Evolutionary conservation across 768 basidiomycete genomes (phyloP).

Genomic region (Omphalotus guepiniiformis): DNA sequence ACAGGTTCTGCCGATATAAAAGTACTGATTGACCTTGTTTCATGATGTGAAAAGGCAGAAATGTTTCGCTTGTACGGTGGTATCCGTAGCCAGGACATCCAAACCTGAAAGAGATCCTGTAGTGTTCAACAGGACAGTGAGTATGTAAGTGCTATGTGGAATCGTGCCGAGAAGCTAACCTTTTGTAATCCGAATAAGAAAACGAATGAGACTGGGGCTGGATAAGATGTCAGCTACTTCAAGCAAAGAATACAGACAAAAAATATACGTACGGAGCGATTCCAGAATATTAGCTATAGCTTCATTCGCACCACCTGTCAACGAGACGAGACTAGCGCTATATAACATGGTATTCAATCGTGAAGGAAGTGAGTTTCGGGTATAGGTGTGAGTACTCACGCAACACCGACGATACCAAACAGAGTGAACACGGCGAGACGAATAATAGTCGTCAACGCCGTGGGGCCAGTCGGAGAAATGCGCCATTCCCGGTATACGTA

Average conservation of each 20-base stretch:
- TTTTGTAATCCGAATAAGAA: constrained; percentile 12
- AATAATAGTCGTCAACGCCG: constrained; percentile 3
- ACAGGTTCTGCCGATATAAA: too few species aligned
- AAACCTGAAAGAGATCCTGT: constrained; percentile 6
- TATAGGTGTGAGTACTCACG: constrained; percentile 1
- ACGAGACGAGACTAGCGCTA: constrained; percentile 1
- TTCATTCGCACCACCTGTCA: neutral
- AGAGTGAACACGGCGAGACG: constrained; percentile 7
- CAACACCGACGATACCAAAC: constrained; percentile 7
- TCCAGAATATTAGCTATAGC: constrained; percentile 2
- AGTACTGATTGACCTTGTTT: too few species aligned
- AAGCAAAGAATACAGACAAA: neutral
- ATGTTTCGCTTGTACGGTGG: too few species aligned
- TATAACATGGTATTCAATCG: neutral
- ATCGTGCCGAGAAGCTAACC: neutral
- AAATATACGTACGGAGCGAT: constrained; percentile 5
- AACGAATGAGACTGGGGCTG: constrained; percentile 11
- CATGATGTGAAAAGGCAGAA: too few species aligned
- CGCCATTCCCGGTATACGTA: constrained; percentile 6
- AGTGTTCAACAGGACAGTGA: neutral
- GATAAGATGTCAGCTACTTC: neutral
- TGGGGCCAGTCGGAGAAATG: neutral
- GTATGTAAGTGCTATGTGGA: neutral
- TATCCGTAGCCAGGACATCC: constrained; percentile 12
- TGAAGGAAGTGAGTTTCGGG: neutral